Conservation (phyloP, 2,329 filamentous ascomycete species). For the Penicillium sp. region DNA sequence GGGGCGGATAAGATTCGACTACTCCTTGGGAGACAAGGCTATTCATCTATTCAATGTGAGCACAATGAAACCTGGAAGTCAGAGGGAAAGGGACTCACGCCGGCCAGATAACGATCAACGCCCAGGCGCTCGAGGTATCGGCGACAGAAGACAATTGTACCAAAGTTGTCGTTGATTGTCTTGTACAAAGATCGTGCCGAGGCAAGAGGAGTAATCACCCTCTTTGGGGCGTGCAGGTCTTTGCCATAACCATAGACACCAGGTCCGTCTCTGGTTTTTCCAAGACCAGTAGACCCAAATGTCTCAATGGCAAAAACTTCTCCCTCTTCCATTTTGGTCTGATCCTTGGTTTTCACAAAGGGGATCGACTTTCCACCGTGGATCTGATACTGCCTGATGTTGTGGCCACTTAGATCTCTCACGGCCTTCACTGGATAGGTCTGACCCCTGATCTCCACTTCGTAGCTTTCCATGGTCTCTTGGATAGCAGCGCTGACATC, state of each 20-base stretch:
- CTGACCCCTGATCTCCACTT: conserved; percentile 56
- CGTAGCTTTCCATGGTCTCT: conserved; percentile 64
- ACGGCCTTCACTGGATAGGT: conserved; percentile 58
- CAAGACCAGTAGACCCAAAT: conserved; percentile 57
- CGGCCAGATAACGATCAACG: conserved; percentile 58
- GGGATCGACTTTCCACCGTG: conserved; percentile 59
- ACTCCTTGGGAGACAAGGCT: conserved; percentile 58
- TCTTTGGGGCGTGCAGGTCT: conserved; percentile 38
- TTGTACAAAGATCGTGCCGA: conserved; percentile 60
- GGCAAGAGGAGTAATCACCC: conserved; percentile 41
- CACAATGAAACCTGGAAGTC: background rate
- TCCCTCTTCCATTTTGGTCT: conserved; percentile 59
- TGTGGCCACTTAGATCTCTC: conserved; percentile 56
- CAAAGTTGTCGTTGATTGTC: conserved; percentile 63
- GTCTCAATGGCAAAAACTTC: conserved; percentile 62
- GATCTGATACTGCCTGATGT: conserved; percentile 56
- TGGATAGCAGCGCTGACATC: conserved; percentile 61
- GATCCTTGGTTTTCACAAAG: conserved; percentile 53
- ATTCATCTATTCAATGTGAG: conserved; percentile 50
- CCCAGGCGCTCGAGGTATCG: conserved; percentile 66
- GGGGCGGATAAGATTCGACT: conserved; percentile 57
- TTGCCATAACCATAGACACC: conserved; percentile 57
- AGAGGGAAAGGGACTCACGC: conserved; percentile 42
- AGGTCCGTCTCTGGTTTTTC: conserved; percentile 48
- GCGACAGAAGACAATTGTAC: conserved; percentile 61